A percentile compares a stretch with the other conserved stretches of the same genome.
phyloP scores from a whole-genome alignment of 2,329 filamentous ascomycete genomes.

The Colletotrichum liaoningense region DNA sequence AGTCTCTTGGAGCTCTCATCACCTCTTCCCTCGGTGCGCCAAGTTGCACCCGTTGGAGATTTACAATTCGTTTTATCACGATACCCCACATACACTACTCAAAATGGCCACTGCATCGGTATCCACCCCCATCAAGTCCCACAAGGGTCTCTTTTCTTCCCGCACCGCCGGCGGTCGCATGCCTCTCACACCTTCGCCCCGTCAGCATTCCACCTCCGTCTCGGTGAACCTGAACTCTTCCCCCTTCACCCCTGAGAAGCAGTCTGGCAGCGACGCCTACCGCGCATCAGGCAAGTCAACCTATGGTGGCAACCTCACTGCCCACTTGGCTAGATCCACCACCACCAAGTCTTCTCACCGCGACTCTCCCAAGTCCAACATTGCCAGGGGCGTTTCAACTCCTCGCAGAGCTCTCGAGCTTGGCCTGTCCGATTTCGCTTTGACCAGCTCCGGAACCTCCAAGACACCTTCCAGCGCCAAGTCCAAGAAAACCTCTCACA shows the following conservation, averaged over 20 bases:
- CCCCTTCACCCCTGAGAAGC: conserved; percentile 81
- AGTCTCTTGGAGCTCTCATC: conserved; percentile 65
- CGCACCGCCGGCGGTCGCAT: conserved; percentile 95
- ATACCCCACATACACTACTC: conserved; percentile 45
- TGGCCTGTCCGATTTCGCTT: conserved; percentile 90
- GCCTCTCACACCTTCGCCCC: conserved; percentile 92
- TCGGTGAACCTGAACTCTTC: conserved; percentile 71
- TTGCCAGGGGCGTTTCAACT: conserved; percentile 78
- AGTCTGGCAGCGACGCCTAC: conserved; percentile 58
- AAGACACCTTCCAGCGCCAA: conserved; percentile 71
- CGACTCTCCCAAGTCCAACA: conserved; percentile 97
- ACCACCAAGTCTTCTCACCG: conserved; percentile 76
- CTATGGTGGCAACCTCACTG: conserved; percentile 82
- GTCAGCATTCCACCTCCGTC: conserved; percentile 64
- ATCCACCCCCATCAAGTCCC: conserved; percentile 94
- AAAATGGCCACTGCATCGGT: conserved; percentile 85
- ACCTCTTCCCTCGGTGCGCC: conserved; percentile 53
- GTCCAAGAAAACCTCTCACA: conserved; percentile 64
- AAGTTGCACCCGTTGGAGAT: conserved; percentile 59
- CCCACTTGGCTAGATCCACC: conserved; percentile 79
- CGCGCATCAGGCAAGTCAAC: conserved; percentile 75
- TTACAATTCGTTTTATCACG: conserved; percentile 49
- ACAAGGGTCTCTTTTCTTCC: conserved; percentile 90
- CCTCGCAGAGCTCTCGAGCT: conserved; percentile 88
- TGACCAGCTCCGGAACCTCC: conserved; percentile 81